A percentile compares a stretch with the other conserved stretches of the same genome.
These are phyloP conservation scores for Coleophoma cylindrospora DNA, from an alignment of 2,329 filamentous ascomycete genomes.

Conservation along the genomic window DNA sequence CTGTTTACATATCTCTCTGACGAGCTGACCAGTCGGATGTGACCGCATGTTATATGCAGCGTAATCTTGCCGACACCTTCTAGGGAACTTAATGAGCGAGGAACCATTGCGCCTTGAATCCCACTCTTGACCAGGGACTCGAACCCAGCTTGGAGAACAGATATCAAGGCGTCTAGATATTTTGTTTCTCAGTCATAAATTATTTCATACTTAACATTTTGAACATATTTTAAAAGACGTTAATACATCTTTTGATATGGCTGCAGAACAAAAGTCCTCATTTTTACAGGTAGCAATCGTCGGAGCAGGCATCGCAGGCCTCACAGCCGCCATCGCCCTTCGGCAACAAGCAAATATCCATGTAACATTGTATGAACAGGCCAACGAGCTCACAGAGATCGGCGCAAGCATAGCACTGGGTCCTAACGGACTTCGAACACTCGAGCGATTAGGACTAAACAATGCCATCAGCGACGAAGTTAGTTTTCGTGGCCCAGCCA, in stretches of 20 bases:
- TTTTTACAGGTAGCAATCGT: conserved; percentile 24
- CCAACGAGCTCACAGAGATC: conserved; percentile 29
- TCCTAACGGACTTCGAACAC: conserved; percentile 31
- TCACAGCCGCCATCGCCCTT: conserved; percentile 29
- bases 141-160: no score
- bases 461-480: conserved; percentile 27
- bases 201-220: no score
- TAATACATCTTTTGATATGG: background rate
- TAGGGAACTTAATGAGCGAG: no score
- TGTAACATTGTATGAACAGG: conserved; percentile 30
- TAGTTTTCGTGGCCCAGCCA: conserved; percentile 25
- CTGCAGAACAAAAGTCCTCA: background rate
- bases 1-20: background rate
- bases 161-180: no score
- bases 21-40: background rate
- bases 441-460: conserved; percentile 28
- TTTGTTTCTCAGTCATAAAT: no score
- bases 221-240: background rate
- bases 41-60: no score
- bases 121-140: no score
- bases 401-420: conserved; percentile 32
- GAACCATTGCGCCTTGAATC: no score
- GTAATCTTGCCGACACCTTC: no score
- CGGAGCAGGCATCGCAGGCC: conserved; percentile 32
- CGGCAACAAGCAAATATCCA: conserved; percentile 20